A percentile compares a stretch with the other conserved stretches of the same genome.
These are phyloP conservation scores for Geotrichum europaeum DNA, from an alignment of 1,139 yeast genomes.

Conservation along the genomic window DNA sequence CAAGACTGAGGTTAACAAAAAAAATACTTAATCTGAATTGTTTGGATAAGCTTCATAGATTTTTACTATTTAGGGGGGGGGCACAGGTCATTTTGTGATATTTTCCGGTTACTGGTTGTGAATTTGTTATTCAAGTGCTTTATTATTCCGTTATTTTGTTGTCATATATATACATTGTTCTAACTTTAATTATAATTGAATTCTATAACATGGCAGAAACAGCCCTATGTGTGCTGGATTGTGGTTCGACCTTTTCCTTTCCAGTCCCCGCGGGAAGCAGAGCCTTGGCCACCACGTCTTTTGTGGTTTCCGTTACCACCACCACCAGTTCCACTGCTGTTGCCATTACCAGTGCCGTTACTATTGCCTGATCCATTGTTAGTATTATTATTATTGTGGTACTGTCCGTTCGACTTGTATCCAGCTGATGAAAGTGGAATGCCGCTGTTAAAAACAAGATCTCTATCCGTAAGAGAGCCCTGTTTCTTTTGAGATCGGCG, in stretches of 20 bases:
- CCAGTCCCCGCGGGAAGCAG: neutral
- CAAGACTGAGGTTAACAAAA: too few species aligned
- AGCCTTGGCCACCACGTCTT: neutral
- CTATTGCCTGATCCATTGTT: neutral
- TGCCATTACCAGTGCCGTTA: neutral
- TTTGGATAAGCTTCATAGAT: too few species aligned
- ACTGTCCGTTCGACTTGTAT: neutral
- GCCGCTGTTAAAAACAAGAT: neutral
- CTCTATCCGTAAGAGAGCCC: neutral
- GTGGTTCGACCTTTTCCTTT: neutral
- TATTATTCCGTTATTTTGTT: too few species aligned
- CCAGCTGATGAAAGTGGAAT: neutral
- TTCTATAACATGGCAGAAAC: too few species aligned
- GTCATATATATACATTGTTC: too few species aligned
- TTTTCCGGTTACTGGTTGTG: too few species aligned
- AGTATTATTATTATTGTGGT: neutral
- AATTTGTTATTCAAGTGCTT: too few species aligned
- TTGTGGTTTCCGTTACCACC: neutral
- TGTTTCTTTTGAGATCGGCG: neutral
- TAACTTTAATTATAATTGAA: too few species aligned
- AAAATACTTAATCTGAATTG: too few species aligned
- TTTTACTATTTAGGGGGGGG: too few species aligned
- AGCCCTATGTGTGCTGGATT: neutral
- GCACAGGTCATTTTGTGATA: too few species aligned
- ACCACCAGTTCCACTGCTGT: too few species aligned